A percentile compares a stretch with the other conserved stretches of the same genome.
Conservation (phyloP, 2,329 filamentous ascomycete species). For the Graphilbum sp. region DNA sequence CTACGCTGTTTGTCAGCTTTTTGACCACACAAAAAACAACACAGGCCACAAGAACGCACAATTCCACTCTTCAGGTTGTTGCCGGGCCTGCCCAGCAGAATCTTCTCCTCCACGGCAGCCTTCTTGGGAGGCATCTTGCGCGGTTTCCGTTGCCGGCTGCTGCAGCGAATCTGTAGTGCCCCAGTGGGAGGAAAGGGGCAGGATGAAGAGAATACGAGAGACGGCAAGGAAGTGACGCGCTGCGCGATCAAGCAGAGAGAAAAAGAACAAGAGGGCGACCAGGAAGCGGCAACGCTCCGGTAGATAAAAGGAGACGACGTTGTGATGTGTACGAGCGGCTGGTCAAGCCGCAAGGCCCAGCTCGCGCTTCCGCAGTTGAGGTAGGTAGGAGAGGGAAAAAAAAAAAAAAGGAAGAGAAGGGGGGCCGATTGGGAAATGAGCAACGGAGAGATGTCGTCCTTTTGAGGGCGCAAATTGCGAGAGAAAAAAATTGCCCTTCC, state of each 20-base stretch:
- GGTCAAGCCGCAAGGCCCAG: constrained; percentile 6
- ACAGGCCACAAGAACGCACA: constrained; percentile 30
- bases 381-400: neutral
- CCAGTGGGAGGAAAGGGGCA: constrained; percentile 25
- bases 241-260: constrained; percentile 7
- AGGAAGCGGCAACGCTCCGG: no score
- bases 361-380: neutral
- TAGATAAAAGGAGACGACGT: no score
- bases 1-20: constrained; percentile 26
- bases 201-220: no score
- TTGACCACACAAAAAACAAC: neutral
- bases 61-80: constrained; percentile 99
- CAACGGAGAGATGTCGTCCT: neutral
- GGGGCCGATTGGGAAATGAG: neutral
- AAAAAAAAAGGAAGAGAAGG: neutral
- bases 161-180: neutral
- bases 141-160: constrained; percentile 37
- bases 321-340: constrained; percentile 3
- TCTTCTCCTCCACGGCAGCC: constrained; percentile 78
- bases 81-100: constrained; percentile 85
- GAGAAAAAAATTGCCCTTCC: neutral
- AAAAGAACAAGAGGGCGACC: neutral
- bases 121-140: constrained; percentile 91
- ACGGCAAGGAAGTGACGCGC: no score
- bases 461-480: neutral